These are phyloP conservation scores for Candida chilensis DNA, from an alignment of 805 yeast species.

Conservation along the genomic window DNA sequence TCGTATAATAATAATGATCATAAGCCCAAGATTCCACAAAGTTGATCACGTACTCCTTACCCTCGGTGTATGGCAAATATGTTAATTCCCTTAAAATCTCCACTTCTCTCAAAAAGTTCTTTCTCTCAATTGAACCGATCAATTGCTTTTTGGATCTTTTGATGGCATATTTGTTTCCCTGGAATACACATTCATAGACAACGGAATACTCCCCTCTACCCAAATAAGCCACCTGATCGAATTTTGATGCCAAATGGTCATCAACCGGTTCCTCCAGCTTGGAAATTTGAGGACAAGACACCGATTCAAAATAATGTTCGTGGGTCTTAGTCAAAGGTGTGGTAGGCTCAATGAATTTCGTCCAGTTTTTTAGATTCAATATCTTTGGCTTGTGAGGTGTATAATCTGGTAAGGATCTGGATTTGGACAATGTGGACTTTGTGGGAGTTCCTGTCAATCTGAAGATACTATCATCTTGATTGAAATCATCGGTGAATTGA, in stretches of 20 bases:
- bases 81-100: slow-evolving; percentile 44
- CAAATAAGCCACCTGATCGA: slow-evolving; percentile 59
- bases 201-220: slow-evolving; percentile 88
- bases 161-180: slow-evolving; percentile 69
- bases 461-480: background rate
- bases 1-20: slow-evolving; percentile 68
- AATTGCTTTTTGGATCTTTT: slow-evolving; percentile 72
- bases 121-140: slow-evolving; percentile 46
- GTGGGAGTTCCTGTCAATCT: background rate
- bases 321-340: no score
- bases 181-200: slow-evolving; percentile 75
- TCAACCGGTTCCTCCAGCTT: slow-evolving; percentile 17
- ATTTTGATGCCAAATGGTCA: slow-evolving; percentile 35
- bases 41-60: slow-evolving; percentile 69
- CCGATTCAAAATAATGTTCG: no score
- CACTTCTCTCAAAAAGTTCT: slow-evolving; percentile 65
- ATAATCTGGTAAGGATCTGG: background rate
- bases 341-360: no score
- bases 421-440: background rate
- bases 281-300: no score
- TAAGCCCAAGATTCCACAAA: slow-evolving; percentile 83
- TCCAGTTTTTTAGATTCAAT: no score
- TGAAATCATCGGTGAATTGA: background rate
- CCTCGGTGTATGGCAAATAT: slow-evolving; percentile 38
- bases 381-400: slow-evolving; percentile 11